Evolutionary conservation across 768 basidiomycete species (phyloP), one percentile per base, ranked within the genome.

Genomic region (Boletus tomentosulus): DNA sequence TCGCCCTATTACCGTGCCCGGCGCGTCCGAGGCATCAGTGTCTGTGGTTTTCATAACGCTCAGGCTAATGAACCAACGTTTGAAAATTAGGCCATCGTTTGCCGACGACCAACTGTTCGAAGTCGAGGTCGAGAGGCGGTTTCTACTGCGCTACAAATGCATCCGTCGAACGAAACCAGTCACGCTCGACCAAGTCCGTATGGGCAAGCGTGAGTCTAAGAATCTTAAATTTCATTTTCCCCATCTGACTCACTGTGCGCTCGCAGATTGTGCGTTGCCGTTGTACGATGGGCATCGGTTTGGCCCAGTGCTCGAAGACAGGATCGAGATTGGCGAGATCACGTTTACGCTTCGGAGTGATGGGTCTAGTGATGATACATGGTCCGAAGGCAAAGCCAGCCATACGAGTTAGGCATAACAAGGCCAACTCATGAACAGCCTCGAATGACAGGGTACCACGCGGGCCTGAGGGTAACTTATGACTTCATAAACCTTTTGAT

Each of bases 161-260:
- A 62, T 66, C 37, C 62, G 65, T 50, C 64, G 66, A 42, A 67
- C 64, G 45, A 53, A 53, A 10, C 57, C 45, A 16, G 46, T 46
- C 38, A 50, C 56, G 15, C 44, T 66, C 22, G 64, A 64, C 33
- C 64, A 66, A 61, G 38, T 64, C 4, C 63, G 63, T 11, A 63
- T 62, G 6, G 64, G 54, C 19, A 10, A 57, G 22, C 37, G 63
- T 64, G 53, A 48, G 63, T 51, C 19, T 19, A 19, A 19, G 19
- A 19, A 4, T 12, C 22, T 30, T 22, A 5, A 28, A 25, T 16
- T 22, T 16, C 28, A n/a, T 42, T 10, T 34, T 22, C 10, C 3
- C 11, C 46, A 48, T 42, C 48, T 50, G 24, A 16, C 35, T 24
- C 25, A 6, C 22, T 2, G 1, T 22, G 28, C 30, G 39, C 19